Base-by-base conservation (phyloP, 1,284 basidiomycete species). In the Phenoliferia sp. region DNA sequence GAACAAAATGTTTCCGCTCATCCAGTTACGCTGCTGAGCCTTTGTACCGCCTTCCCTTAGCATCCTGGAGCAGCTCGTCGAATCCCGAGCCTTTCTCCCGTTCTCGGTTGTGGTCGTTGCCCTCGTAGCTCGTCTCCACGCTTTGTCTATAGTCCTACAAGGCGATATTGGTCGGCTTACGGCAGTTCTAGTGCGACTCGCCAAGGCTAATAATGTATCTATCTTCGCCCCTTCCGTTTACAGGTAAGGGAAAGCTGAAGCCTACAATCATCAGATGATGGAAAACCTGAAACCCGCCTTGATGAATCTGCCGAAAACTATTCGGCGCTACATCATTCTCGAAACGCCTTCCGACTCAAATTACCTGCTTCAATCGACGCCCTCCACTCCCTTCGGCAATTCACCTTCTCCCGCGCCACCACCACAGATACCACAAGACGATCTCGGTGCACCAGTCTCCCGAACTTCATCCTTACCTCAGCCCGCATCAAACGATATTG, bases 61-160 rank as follows among this genome's bases (percentile, higher is more conserved):
- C 52, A 67, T 69, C 32, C 67, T 73, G 62, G 66, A 71, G 34
- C 72, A 71, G 36, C 64, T 73, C 36, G 34, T 73, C 65, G 59
- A 71, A 29, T 66, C 68, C 22, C 63, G 64, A 17, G 69, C 69
- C 2, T 71, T 73, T 50, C 64, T 73, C 32, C 60, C 69, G 3
- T 69, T 73, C 34, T 63, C 67, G 2, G 35, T 73, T 26, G 64
- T 69, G 15, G 50, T 73, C 32, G 61, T 68, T 4, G 59, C 72
- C 3, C 69, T 73, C 35, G 44, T 64, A 3, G 66, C 72, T 2
- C 62, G 72, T 0, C 60, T 73, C 0, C 69, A 71, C 29, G 33
- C 69, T 2, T 63, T 73, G 9, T 31, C 63, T 36, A 35, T 52
- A 6, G 69, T 66, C 26, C 57, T 69, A 0, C 31, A n/a, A 9